Evolutionary conservation across 345 rosid species (phyloP).

Genomic region (Murraya paniculata): DNA sequence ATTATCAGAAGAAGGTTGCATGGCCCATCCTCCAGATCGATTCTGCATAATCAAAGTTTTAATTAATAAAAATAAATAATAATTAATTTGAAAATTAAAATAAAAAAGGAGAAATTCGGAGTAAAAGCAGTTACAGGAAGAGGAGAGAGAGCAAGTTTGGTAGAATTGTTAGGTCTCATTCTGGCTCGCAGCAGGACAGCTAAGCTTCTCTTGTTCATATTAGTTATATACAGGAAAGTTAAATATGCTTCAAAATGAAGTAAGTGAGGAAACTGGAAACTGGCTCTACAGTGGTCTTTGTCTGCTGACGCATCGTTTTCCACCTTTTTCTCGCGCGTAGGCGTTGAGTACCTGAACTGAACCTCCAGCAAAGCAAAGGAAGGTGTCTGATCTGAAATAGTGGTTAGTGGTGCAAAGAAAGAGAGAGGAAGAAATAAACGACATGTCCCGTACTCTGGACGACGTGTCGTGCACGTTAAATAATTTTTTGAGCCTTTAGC

Average conservation of each 20-base stretch:
- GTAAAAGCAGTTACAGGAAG: conserved; percentile 39
- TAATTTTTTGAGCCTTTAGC: too few relatives aligned
- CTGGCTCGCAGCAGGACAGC: conserved; percentile 70
- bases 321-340: not conserved
- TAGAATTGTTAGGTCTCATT: conserved; percentile 54
- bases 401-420: too few relatives aligned
- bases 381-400: not conserved
- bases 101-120: not conserved
- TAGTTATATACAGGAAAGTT: not conserved
- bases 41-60: conserved; percentile 16
- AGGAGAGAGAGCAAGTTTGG: conserved; percentile 45
- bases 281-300: not conserved
- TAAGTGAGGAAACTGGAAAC: not conserved
- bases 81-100: not conserved
- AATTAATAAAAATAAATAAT: not conserved
- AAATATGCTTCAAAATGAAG: not conserved
- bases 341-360: not conserved
- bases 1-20: conserved; percentile 10
- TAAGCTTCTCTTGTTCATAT: conserved; percentile 71
- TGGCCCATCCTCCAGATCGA: conserved; percentile 18
- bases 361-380: not conserved
- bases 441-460: too few relatives aligned
- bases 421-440: too few relatives aligned
- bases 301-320: not conserved
- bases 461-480: too few relatives aligned